These are phyloP conservation scores for Malassezia nana DNA, from an alignment of 1,284 basidiomycete species.

Conservation along the genomic window DNA sequence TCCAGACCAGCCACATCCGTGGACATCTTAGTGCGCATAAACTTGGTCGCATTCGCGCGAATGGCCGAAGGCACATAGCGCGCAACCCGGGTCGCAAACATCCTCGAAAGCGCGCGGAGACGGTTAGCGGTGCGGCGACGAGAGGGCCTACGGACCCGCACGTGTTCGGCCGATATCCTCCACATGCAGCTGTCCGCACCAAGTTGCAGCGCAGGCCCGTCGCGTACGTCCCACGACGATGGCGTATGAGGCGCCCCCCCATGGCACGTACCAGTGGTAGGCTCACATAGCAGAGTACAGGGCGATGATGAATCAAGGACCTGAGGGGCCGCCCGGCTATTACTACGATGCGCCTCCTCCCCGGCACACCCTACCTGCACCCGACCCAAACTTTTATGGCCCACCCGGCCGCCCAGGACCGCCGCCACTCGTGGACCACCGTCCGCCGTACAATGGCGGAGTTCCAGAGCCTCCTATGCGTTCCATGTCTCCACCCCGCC, in stretches of 20 bases:
- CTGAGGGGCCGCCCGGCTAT: background rate
- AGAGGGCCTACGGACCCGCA: background rate
- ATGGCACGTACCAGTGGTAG: slow-evolving; percentile 4
- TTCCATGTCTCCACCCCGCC: slow-evolving; percentile 1
- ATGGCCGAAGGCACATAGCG: slow-evolving; percentile 12
- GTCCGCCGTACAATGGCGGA: background rate
- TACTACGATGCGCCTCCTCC: background rate
- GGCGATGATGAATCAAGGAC: background rate
- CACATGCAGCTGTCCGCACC: background rate
- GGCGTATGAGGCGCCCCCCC: slow-evolving; percentile 7
- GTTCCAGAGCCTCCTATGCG: background rate
- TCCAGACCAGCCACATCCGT: slow-evolving; percentile 63
- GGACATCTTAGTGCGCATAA: slow-evolving; percentile 43
- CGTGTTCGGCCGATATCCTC: slow-evolving; percentile 6
- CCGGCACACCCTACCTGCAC: background rate
- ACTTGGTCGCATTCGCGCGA: slow-evolving; percentile 6
- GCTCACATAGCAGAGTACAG: slow-evolving; percentile 4
- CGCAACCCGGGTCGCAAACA: slow-evolving; percentile 16
- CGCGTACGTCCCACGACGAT: slow-evolving; percentile 4
- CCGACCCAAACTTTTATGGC: background rate
- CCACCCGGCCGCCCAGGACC: background rate
- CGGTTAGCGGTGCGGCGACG: background rate
- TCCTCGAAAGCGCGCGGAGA: slow-evolving; percentile 3
- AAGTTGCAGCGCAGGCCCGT: background rate
- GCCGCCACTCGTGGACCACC: background rate